These are phyloP conservation scores for Zygosaccharomyces siamensis DNA, from an alignment of 805 yeast genomes.

Conservation along the genomic window DNA sequence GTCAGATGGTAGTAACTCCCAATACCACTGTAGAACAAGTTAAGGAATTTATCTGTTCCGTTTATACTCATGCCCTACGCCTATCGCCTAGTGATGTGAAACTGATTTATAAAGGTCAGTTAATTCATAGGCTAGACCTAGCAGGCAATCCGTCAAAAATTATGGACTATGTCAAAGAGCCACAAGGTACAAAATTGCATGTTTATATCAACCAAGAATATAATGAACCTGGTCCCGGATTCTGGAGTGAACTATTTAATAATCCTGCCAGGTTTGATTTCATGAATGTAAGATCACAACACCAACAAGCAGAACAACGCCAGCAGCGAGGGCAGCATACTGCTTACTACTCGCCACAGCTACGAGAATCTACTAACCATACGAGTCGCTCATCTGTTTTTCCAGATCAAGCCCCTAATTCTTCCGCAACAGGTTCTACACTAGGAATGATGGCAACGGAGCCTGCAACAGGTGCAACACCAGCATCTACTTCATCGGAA, in stretches of 20 bases:
- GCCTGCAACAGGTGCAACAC: not conserved
- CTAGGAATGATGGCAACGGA: not conserved
- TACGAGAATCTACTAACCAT: not conserved
- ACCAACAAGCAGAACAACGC: slow-evolving; percentile 1
- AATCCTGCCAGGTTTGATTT: slow-evolving; percentile 20
- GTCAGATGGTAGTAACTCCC: slow-evolving; percentile 20
- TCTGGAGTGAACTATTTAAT: slow-evolving; percentile 28
- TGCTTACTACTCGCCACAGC: not conserved
- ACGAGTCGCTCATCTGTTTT: not conserved
- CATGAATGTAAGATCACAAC: slow-evolving; percentile 10
- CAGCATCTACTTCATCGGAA: not conserved
- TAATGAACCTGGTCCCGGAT: slow-evolving; percentile 24
- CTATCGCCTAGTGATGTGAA: slow-evolving; percentile 23
- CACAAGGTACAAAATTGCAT: slow-evolving; percentile 21
- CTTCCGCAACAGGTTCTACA: slow-evolving; percentile 2
- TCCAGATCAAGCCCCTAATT: not conserved
- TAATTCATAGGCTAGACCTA: slow-evolving; percentile 16
- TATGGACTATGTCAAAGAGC: slow-evolving; percentile 17
- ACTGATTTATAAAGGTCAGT: slow-evolving; percentile 28
- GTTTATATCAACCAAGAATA: slow-evolving; percentile 27
- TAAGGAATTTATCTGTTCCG: slow-evolving; percentile 26
- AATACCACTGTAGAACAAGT: slow-evolving; percentile 28
- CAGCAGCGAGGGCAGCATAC: not conserved
- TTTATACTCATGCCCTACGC: slow-evolving; percentile 22
- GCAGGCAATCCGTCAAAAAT: slow-evolving; percentile 21